Conservation (phyloP, 169 alveolate genomes). For the Plasmodium yoelii region DNA sequence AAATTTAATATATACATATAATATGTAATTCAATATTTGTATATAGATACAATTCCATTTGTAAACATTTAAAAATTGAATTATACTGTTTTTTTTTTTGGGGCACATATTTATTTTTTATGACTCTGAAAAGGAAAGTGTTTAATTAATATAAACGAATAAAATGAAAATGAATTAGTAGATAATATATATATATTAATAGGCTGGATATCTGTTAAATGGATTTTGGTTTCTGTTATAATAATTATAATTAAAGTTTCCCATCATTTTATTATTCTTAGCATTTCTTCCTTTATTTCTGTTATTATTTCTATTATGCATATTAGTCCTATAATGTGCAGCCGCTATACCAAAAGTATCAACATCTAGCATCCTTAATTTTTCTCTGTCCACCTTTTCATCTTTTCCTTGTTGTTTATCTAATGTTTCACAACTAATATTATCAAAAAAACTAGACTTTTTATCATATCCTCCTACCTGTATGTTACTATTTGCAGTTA, state of each 20-base stretch:
- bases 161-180: not conserved
- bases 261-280: constrained; percentile 52
- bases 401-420: constrained; percentile 77
- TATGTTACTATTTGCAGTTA: constrained; percentile 13
- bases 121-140: constrained; percentile 27
- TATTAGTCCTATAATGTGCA: constrained; percentile 77
- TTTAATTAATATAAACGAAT: constrained; percentile 35
- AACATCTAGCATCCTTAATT: constrained; percentile 83
- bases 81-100: constrained; percentile 1
- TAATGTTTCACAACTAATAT: constrained; percentile 76
- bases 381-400: constrained; percentile 79
- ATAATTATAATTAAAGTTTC: constrained; percentile 45
- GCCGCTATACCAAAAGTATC: constrained; percentile 87
- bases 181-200: constrained; percentile 14
- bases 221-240: constrained; percentile 61
- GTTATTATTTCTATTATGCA: constrained; percentile 73
- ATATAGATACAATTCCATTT: too few species aligned
- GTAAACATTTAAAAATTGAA: not conserved
- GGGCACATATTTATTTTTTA: constrained; percentile 4
- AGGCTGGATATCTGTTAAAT: constrained; percentile 70
- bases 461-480: constrained; percentile 83
- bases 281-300: constrained; percentile 60
- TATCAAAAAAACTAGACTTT: constrained; percentile 86
- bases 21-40: not conserved
- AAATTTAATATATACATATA: not conserved